Conservation (phyloP, 2,329 filamentous ascomycete species). For the Nothophaeocryptopus gaeumannii region DNA sequence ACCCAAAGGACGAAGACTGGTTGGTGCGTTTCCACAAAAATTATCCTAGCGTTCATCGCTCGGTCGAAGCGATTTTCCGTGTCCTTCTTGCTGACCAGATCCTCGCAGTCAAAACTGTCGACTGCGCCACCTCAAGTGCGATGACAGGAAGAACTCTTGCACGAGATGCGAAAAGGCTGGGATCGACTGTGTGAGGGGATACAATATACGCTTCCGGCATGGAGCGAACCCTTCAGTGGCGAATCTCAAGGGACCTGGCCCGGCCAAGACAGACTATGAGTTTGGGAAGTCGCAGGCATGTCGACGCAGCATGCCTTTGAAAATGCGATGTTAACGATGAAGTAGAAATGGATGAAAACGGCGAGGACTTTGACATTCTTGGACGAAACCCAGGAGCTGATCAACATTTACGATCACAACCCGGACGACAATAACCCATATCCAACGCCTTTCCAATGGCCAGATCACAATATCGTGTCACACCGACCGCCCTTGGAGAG, state of each 20-base stretch:
- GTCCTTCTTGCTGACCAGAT: neutral
- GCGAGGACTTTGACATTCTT: constrained; percentile 31
- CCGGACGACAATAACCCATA: constrained; percentile 22
- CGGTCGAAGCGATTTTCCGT: neutral
- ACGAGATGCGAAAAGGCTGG: constrained; percentile 31
- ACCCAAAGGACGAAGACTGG: constrained; percentile 27
- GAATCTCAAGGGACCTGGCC: constrained; percentile 26
- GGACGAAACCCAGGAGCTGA: constrained; percentile 35
- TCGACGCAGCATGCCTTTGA: no score
- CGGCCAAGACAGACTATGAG: constrained; percentile 32
- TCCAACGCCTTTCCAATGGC: constrained; percentile 13
- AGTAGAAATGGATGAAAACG: constrained; percentile 34
- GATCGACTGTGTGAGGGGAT: constrained; percentile 32
- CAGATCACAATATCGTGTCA: constrained; percentile 1
- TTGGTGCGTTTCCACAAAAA: constrained; percentile 18
- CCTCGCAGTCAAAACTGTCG: constrained; percentile 27
- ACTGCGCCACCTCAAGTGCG: constrained; percentile 33
- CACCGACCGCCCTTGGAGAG: constrained; percentile 1
- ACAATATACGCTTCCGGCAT: constrained; percentile 35
- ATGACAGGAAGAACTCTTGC: constrained; percentile 31
- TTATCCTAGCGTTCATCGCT: no score
- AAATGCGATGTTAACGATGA: neutral
- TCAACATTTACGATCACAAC: constrained; percentile 33
- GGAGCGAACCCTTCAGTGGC: constrained; percentile 30
- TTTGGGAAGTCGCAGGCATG: constrained; percentile 23